Conservation (phyloP, 1,284 basidiomycete genomes). For the Pseudomicrostroma phylloplanum region DNA sequence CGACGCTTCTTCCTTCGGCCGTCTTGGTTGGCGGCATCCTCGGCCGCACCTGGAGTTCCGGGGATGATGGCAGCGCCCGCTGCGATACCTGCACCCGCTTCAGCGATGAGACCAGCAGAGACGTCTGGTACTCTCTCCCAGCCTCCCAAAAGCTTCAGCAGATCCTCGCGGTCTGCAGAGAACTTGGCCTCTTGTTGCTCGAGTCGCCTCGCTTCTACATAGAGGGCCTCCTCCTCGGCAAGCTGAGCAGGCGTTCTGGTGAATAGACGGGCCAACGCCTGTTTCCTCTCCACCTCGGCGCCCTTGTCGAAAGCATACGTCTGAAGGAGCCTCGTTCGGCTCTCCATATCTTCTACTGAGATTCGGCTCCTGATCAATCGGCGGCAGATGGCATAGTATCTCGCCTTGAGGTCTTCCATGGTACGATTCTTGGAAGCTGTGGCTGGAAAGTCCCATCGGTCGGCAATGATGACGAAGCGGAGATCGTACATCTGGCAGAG, state of each 20-base stretch:
- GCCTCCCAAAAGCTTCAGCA: constrained; percentile 67
- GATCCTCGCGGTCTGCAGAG: constrained; percentile 79
- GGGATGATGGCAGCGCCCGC: not conserved
- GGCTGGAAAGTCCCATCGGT: constrained; percentile 69
- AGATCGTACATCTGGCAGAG: constrained; percentile 76
- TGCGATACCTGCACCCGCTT: constrained; percentile 38
- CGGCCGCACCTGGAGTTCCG: not conserved
- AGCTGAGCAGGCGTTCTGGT: constrained; percentile 80
- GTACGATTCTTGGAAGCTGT: constrained; percentile 14
- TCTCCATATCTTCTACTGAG: constrained; percentile 38
- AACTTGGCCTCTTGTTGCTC: constrained; percentile 88
- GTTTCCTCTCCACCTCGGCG: constrained; percentile 80
- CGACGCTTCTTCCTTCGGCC: not conserved
- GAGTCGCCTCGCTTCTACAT: constrained; percentile 84
- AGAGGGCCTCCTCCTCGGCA: constrained; percentile 90
- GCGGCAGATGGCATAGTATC: constrained; percentile 88
- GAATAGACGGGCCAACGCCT: constrained; percentile 77
- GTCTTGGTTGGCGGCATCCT: not conserved
- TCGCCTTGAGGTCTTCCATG: constrained; percentile 71
- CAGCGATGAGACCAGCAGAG: constrained; percentile 32
- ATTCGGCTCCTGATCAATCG: constrained; percentile 71
- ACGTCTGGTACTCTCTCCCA: constrained; percentile 46
- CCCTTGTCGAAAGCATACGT: constrained; percentile 58
- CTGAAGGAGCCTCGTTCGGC: constrained; percentile 40
- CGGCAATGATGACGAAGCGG: constrained; percentile 82